Conservation (phyloP, 345 rosid species). For the Sapria himalayana region DNA sequence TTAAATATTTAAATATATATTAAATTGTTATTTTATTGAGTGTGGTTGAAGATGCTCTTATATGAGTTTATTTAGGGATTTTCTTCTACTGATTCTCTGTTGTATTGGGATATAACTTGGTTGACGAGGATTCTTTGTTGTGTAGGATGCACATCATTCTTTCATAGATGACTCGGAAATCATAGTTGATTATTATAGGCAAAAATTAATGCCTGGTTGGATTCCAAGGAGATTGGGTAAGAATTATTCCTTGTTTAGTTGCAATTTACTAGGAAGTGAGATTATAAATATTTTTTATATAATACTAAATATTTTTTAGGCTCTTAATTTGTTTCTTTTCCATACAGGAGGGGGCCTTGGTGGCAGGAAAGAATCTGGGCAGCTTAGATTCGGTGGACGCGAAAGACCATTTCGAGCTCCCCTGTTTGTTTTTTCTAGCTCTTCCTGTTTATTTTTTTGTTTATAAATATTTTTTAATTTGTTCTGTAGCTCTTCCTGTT, state of each 20-base stretch:
- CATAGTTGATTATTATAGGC: conserved; percentile 74
- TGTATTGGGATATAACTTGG: not conserved
- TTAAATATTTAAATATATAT: too few species aligned
- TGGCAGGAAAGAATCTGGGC: conserved; percentile 86
- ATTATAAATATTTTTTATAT: not conserved
- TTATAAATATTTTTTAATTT: not conserved
- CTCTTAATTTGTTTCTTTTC: not conserved
- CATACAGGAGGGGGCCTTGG: conserved; percentile 83
- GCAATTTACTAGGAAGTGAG: not conserved
- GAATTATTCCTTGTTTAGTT: conserved; percentile 3
- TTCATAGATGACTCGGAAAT: conserved; percentile 49
- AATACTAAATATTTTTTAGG: not conserved
- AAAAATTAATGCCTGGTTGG: conserved; percentile 90
- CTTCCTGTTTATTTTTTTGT: conserved; percentile 1
- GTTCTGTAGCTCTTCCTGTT: not conserved
- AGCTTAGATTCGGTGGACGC: conserved; percentile 92
- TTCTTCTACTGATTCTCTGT: not conserved
- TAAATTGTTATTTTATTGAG: not conserved
- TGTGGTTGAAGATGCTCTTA: not conserved
- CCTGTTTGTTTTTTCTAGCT: conserved; percentile 24
- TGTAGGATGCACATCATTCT: conserved; percentile 72
- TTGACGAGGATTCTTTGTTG: not conserved
- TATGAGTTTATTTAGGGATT: not conserved
- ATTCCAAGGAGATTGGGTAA: conserved; percentile 97
- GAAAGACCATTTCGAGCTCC: conserved; percentile 97